Conservation (phyloP, 2,329 filamentous ascomycete species). For the Neonectria faginata region DNA sequence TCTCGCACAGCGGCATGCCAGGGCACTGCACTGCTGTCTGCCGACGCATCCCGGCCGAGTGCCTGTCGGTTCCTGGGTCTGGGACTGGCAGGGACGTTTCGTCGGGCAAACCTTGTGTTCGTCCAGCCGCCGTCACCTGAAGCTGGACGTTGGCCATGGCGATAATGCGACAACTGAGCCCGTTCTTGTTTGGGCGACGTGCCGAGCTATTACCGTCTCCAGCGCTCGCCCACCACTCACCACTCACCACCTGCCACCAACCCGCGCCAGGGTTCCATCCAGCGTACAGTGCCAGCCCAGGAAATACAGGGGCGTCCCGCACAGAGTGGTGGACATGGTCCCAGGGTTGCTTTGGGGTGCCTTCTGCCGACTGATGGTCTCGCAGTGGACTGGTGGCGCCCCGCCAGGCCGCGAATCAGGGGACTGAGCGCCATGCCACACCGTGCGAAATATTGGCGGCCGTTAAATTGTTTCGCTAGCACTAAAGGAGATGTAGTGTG, state of each 20-base stretch:
- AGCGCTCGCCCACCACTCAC: constrained; percentile 8
- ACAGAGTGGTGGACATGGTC: constrained; percentile 18
- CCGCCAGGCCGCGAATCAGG: constrained; percentile 34
- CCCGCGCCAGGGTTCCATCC: constrained; percentile 6
- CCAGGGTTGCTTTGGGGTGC: constrained; percentile 3
- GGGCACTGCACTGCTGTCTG: neutral
- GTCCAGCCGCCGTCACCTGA: constrained; percentile 40
- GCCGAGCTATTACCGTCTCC: constrained; percentile 22
- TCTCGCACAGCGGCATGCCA: constrained; percentile 7
- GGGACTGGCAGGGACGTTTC: constrained; percentile 1
- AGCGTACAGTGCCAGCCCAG: constrained; percentile 19
- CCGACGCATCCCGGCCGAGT: neutral
- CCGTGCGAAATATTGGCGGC: constrained; percentile 34
- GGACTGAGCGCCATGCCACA: constrained; percentile 33
- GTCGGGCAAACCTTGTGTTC: constrained; percentile 18
- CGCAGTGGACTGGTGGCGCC: constrained; percentile 6
- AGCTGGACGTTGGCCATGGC: constrained; percentile 29
- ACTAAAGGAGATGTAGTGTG: constrained; percentile 35
- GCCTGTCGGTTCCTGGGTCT: neutral
- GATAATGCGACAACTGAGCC: constrained; percentile 22
- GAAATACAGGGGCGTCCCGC: constrained; percentile 19
- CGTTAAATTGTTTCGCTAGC: constrained; percentile 44
- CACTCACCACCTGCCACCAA: neutral
- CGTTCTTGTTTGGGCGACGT: constrained; percentile 31
- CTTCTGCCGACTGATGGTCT: constrained; percentile 19